Base-by-base conservation (phyloP, 140 eudicot genomes). In the Stevia rebaudiana region DNA sequence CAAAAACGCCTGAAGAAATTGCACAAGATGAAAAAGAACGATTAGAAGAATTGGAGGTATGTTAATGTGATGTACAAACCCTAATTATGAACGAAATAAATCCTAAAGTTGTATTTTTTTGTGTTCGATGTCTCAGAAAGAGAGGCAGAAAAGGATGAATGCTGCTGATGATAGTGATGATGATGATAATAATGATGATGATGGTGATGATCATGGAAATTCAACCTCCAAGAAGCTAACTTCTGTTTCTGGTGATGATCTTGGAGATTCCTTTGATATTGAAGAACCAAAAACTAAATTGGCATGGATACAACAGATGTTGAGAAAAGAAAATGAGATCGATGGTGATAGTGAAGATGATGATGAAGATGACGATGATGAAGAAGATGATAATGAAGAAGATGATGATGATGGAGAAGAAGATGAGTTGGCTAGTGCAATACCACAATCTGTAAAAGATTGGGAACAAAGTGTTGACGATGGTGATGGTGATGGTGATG, bases 11-110 rank as follows among this genome's bases (percentile, higher is more conserved):
- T 23, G 99, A 92, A 81, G 99, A 92, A 71, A 67, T 92, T 62
- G 98, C 98, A 19, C 95, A 88, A 70, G 98, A 92, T 53, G 96
- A 92, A 83, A 88, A 85, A 56, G 94, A 92, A 58, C 79, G 88
- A 44, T 74, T 88, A 40, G 99, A 92, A 61, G 44, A 80, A 50
- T 61, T 87, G 80, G 98, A 91, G 95, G 97, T 90, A 73, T 66
- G 28, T n/a, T 39, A 49, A 9, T 24, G 24, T 31, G 47, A 56
- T 19, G 4, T 53, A 22, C 39, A 31, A 16, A 22, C 10, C 18
- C 8, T 33, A 33, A 30, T 43, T 6, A 8, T 44, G 51, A 30
- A 5, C 16, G 47, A 24, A 5, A 16, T 31, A 31, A 18, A 23
- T 18, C 25, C 36, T n/a, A 8, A 61, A 33, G 8, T 2, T 12